Conservation (phyloP, 192 early-diverging fungal species). For the Chytriomyces confervae region DNA sequence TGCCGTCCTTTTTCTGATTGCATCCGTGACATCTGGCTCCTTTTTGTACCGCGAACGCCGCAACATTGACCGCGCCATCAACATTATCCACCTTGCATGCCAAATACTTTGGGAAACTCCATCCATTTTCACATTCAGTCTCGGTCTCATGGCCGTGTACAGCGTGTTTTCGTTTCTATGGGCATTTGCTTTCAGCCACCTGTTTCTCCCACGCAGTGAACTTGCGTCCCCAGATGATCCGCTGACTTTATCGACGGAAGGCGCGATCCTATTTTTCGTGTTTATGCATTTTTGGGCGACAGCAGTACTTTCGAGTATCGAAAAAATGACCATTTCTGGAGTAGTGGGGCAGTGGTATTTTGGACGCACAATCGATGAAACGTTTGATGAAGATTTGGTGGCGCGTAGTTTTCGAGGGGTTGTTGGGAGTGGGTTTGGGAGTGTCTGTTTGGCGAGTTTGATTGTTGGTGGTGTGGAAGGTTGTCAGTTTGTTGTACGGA, state of each 20-base stretch:
- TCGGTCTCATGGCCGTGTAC: slow-evolving; percentile 61
- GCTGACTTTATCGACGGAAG: background rate
- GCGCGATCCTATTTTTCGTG: slow-evolving; percentile 55
- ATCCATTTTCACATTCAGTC: slow-evolving; percentile 67
- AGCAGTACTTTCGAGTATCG: slow-evolving; percentile 70
- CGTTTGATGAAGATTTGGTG: slow-evolving; percentile 43
- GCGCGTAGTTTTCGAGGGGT: slow-evolving; percentile 47
- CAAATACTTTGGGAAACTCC: slow-evolving; percentile 76
- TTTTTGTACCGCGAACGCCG: slow-evolving; percentile 35
- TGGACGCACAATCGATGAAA: slow-evolving; percentile 30
- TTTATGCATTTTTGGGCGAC: slow-evolving; percentile 81
- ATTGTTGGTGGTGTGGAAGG: slow-evolving; percentile 66
- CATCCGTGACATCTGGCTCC: slow-evolving; percentile 32
- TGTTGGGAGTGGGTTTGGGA: slow-evolving; percentile 69
- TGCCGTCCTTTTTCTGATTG: slow-evolving; percentile 32
- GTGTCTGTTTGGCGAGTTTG: slow-evolving; percentile 68
- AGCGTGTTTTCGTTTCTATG: slow-evolving; percentile 67
- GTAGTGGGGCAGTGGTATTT: slow-evolving; percentile 86
- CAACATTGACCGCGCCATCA: slow-evolving; percentile 47
- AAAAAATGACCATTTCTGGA: slow-evolving; percentile 71
- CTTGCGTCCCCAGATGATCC: background rate
- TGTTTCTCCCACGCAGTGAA: slow-evolving; percentile 56
- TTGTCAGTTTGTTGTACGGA: slow-evolving; percentile 54
- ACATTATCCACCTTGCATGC: slow-evolving; percentile 67
- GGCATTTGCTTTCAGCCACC: slow-evolving; percentile 68